Evolutionary conservation across 2,329 filamentous ascomycete genomes (phyloP), one percentile per base, ranked within the genome.

Genomic region (Talaromyces sp.): DNA sequence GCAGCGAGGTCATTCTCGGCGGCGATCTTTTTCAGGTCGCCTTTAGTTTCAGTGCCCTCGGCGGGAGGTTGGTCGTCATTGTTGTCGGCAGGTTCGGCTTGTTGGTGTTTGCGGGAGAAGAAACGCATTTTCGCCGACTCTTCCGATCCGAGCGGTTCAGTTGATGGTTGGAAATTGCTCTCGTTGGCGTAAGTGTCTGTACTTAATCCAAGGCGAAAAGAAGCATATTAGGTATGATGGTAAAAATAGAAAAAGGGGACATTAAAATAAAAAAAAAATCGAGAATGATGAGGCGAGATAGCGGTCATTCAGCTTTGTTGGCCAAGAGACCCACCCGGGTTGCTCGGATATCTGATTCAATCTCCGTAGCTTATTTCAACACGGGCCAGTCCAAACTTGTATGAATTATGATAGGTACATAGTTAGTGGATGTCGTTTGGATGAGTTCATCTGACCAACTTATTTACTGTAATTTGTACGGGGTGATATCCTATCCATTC

Each of bases 1-100:
- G 74, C 76, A 58, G 70, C 69, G 56, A 73, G 69, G 67, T 78
- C 76, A 68, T 78, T 78, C 60, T 77, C 73, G 2, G 70, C 71
- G 13, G 72, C 71, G 39, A 73, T 73, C 50, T 70, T 67, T 41
- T 72, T 71, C 57, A 71, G 71, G 61, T 73, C 64, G 31, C 72
- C 63, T 35, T 66, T 63, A 5, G 63, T 35, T 9, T 43, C 58
- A 25, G 39, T 33, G 33, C 37, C 41, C 25, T 67, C 64, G 0
- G 61, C 19, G n/a, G 63, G 59, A 6, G 61, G 72, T 70, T 54
- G 72, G 67, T 61, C 64, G 41, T 52, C 57, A 45, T 45, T 43
- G 49, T 64, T 45, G 15, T 31, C 10, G 39, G 49, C 56, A 37
- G 35, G 11, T 31, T 33, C 33, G 10, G 41, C 35, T 63, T 59